Evolutionary conservation across 1,139 yeast genomes (phyloP).

Genomic region (Tardiomyces digboiensis): DNA sequence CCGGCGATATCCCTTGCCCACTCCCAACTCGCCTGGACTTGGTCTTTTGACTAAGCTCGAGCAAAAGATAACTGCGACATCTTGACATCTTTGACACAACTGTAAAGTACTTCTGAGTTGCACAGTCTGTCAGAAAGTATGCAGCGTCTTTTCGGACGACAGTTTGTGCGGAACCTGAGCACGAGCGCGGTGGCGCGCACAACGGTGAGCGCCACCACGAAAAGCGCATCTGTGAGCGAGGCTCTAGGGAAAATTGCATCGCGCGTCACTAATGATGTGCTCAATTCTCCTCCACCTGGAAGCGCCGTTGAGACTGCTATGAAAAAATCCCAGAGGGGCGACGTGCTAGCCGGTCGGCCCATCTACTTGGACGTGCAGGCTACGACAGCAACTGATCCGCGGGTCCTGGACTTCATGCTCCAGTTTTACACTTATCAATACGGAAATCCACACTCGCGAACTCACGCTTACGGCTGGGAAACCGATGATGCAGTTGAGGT

Average conservation of each 20-base stretch:
- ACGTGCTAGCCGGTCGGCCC: slow-evolving; percentile 12
- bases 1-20: no score
- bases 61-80: no score
- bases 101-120: no score
- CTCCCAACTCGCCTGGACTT: no score
- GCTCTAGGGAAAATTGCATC: not conserved
- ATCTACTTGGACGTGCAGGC: slow-evolving; percentile 36
- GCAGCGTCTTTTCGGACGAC: not conserved
- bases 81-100: no score
- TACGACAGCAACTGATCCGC: slow-evolving; percentile 96
- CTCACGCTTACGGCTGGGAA: slow-evolving; percentile 99
- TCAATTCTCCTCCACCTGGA: not conserved
- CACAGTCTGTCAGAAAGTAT: no score
- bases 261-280: not conserved
- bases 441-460: slow-evolving; percentile 96
- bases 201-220: not conserved
- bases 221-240: not conserved
- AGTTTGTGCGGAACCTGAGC: not conserved
- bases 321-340: not conserved
- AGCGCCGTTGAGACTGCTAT: not conserved
- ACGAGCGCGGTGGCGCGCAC: not conserved
- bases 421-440: slow-evolving; percentile 87
- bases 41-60: no score
- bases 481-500: slow-evolving; percentile 85
- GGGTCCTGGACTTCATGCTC: slow-evolving; percentile 92